Evolutionary conservation across 2,329 filamentous ascomycete genomes (phyloP).

Genomic region (Stagonosporopsis vannaccii): DNA sequence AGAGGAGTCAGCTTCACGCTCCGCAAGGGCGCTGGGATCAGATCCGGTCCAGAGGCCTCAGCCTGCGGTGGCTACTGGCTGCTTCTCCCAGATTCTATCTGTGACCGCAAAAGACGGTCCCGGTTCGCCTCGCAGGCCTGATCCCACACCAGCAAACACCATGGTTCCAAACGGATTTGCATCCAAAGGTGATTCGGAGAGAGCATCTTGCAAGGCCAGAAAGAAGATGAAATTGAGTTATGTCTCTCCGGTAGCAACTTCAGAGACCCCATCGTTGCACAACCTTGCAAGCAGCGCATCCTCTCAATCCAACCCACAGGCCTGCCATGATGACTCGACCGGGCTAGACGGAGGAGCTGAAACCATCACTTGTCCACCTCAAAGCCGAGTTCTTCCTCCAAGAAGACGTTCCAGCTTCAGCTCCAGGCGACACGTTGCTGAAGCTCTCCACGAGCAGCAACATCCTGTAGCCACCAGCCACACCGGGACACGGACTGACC

Average conservation of each 20-base stretch:
- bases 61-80: neutral
- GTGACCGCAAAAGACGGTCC: neutral
- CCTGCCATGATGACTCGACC: neutral
- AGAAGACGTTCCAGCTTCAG: conserved; percentile 9
- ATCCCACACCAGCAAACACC: neutral
- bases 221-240: neutral
- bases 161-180: neutral
- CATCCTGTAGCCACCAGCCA: neutral
- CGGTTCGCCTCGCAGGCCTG: neutral
- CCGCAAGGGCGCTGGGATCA: neutral
- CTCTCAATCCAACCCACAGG: neutral
- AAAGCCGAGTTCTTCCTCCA: neutral
- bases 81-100: neutral
- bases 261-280: neutral
- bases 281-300: conserved; percentile 3
- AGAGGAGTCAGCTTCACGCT: neutral
- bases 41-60: neutral
- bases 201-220: neutral
- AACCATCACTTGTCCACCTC: neutral
- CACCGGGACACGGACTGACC: neutral
- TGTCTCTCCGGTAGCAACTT: neutral
- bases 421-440: neutral
- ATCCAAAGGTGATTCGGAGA: neutral
- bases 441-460: neutral
- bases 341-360: conserved; percentile 10